Evolutionary conservation across 169 alveolate species (phyloP), one percentile per base, ranked within the genome.

Genomic region (Eimeria tenella): DNA sequence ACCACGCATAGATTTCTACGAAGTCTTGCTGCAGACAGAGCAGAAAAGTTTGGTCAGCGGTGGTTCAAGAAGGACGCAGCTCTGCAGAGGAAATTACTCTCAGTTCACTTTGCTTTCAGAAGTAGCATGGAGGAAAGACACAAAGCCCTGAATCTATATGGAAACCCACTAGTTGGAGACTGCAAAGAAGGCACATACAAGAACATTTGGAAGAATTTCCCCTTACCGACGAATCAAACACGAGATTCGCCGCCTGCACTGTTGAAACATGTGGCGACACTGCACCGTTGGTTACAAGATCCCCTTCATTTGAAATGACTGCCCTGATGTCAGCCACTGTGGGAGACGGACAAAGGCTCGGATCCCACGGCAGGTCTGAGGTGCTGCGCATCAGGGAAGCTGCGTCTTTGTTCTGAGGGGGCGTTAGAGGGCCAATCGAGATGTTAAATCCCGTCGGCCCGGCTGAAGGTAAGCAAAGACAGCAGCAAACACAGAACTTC

Each of bases 1-100:
- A 83, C 91, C 91, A 83, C 23, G 77, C 91, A 19, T 83, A 83
- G 31, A 83, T 19, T 42, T 83, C 91, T 2, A 83, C 91, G 23
- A 83, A 83, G 58, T 83, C 91, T 83, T 83, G 91, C 91, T 83
- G 74, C 89, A 56, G 52, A 21, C 55, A 56, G 25, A 13, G 10
- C 53, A 52, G 52, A 52, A 81, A 21, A 8, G 2, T 31, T 31
- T 31, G 4, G 42, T 31, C 42, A 31, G 42, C 42, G 42, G 42
- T 31, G 42, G 0, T 31, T 31, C 42, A 31, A 31, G 42, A 31
- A 42, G 19, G 83, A 73, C 7, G 86, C 86, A 17, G 65, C 50
- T 5, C 82, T 5, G 49, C 1, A 19, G 17, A 15, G 17, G 65
- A 58, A 11, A 9, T 15, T 58, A 58, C 65, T 9, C 10, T 58